phyloP scores from a whole-genome alignment of 2,329 filamentous ascomycete species.

The Clonostachys byssicola region DNA sequence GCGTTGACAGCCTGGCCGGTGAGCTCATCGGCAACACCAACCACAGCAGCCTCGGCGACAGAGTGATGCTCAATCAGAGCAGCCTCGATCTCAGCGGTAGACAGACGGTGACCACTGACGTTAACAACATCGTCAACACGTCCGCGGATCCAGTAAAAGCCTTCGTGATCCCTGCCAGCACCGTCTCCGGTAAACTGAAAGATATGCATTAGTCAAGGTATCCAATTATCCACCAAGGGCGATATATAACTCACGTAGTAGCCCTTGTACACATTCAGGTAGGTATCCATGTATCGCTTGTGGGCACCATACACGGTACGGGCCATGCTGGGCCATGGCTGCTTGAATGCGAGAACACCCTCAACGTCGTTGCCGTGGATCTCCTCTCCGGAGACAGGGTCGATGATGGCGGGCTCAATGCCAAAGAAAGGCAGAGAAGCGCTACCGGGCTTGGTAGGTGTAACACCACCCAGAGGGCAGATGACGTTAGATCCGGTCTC shows the following conservation, averaged over 20 bases:
- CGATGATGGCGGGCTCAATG: slow-evolving; percentile 95
- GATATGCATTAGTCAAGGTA: not conserved
- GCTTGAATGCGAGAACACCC: slow-evolving; percentile 94
- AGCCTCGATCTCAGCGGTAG: slow-evolving; percentile 96
- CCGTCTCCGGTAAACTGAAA: slow-evolving; percentile 83
- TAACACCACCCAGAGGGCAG: slow-evolving; percentile 86
- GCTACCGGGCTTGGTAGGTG: slow-evolving; percentile 93
- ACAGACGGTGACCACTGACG: slow-evolving; percentile 92
- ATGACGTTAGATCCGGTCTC: slow-evolving; percentile 98
- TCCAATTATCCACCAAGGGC: not conserved
- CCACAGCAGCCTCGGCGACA: slow-evolving; percentile 92
- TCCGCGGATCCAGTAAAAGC: slow-evolving; percentile 99
- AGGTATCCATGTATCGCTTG: slow-evolving; percentile 98
- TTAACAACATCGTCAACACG: slow-evolving; percentile 99
- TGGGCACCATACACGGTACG: slow-evolving; percentile 97
- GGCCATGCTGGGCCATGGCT: slow-evolving; percentile 97
- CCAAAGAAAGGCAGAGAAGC: slow-evolving; percentile 97
- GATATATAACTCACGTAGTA: slow-evolving; percentile 74
- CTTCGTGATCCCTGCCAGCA: slow-evolving; percentile 92
- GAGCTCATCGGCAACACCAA: slow-evolving; percentile 88
- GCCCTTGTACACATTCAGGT: slow-evolving; percentile 94
- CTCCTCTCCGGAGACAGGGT: slow-evolving; percentile 91
- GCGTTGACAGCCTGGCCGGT: slow-evolving; percentile 97
- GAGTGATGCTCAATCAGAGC: slow-evolving; percentile 87
- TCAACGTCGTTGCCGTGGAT: slow-evolving; percentile 95